Percentiles rank a stretch among this genome's conserved stretches.
These are phyloP conservation scores for Globisporangium recalcitrans DNA, from an alignment of 352 stramenopile genomes.

Conservation along the genomic window DNA sequence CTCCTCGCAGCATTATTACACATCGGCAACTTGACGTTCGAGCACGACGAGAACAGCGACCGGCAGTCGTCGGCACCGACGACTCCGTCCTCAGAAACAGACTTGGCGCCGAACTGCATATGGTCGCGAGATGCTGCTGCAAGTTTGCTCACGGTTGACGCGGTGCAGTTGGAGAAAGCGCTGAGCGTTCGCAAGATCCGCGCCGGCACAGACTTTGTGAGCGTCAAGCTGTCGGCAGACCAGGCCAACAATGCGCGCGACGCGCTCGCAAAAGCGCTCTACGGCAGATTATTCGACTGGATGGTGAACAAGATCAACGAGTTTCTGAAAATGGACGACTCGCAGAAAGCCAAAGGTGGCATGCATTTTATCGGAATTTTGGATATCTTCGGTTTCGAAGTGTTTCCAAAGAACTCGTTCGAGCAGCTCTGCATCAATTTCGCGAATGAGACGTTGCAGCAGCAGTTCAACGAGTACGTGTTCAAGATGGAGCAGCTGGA, in stretches of 20 bases:
- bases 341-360: constrained; percentile 48
- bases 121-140: constrained; percentile 72
- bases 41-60: constrained; percentile 67
- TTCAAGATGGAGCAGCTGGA: constrained; percentile 86
- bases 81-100: constrained; percentile 23
- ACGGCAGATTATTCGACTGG: constrained; percentile 89
- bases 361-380: constrained; percentile 86
- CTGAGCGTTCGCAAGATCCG: constrained; percentile 79
- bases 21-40: constrained; percentile 85
- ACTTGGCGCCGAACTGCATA: constrained; percentile 54
- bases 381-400: constrained; percentile 92
- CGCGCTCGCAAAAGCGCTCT: constrained; percentile 79
- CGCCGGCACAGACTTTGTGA: constrained; percentile 78
- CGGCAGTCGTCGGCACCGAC: constrained; percentile 32
- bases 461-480: constrained; percentile 87
- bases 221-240: constrained; percentile 75
- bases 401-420: constrained; percentile 89
- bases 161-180: constrained; percentile 60
- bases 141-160: constrained; percentile 64
- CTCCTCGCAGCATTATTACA: constrained; percentile 83
- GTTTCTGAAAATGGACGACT: constrained; percentile 77
- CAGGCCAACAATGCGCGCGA: constrained; percentile 83
- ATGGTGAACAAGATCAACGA: constrained; percentile 87
- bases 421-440: constrained; percentile 91
- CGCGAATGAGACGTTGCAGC: constrained; percentile 85